Evolutionary conservation across 2,329 filamentous ascomycete species (phyloP).

Genomic region (Monilinia laxa): DNA sequence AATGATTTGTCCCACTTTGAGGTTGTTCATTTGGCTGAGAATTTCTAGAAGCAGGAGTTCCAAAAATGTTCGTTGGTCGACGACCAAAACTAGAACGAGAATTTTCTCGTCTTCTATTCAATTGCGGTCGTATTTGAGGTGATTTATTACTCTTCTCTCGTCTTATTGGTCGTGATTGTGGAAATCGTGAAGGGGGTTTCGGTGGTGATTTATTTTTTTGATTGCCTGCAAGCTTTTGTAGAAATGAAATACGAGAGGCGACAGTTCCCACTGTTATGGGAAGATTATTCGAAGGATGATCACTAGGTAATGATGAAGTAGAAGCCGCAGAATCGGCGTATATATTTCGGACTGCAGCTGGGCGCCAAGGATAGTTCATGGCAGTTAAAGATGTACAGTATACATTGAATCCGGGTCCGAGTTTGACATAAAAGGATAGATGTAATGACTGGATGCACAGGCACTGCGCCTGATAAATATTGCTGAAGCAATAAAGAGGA

Average conservation of each 20-base stretch:
- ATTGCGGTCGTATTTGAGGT: slow-evolving; percentile 28
- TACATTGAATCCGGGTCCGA: neutral
- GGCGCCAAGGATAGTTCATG: slow-evolving; percentile 33
- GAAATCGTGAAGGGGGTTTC: slow-evolving; percentile 27
- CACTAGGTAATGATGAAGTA: slow-evolving; percentile 1
- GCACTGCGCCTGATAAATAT: neutral
- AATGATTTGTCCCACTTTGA: slow-evolving; percentile 36
- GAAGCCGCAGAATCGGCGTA: slow-evolving; percentile 6
- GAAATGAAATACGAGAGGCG: slow-evolving; percentile 40
- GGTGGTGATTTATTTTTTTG: slow-evolving; percentile 6
- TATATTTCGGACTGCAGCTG: slow-evolving; percentile 25
- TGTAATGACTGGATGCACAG: slow-evolving; percentile 17
- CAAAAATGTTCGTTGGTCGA: slow-evolving; percentile 34
- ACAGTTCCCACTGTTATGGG: slow-evolving; percentile 41
- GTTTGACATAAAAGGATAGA: neutral
- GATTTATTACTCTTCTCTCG: neutral
- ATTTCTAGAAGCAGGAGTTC: slow-evolving; percentile 33
- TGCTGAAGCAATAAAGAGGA: neutral
- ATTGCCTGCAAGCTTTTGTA: slow-evolving; percentile 36
- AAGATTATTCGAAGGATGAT: neutral
- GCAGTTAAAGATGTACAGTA: slow-evolving; percentile 14
- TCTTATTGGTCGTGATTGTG: slow-evolving; percentile 24
- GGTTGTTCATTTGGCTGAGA: slow-evolving; percentile 35
- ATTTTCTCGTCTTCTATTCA: slow-evolving; percentile 33
- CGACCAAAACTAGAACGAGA: slow-evolving; percentile 40